These are phyloP conservation scores for Volvox reticuliferus DNA, from an alignment of 139 green algal genomes.

Conservation along the genomic window DNA sequence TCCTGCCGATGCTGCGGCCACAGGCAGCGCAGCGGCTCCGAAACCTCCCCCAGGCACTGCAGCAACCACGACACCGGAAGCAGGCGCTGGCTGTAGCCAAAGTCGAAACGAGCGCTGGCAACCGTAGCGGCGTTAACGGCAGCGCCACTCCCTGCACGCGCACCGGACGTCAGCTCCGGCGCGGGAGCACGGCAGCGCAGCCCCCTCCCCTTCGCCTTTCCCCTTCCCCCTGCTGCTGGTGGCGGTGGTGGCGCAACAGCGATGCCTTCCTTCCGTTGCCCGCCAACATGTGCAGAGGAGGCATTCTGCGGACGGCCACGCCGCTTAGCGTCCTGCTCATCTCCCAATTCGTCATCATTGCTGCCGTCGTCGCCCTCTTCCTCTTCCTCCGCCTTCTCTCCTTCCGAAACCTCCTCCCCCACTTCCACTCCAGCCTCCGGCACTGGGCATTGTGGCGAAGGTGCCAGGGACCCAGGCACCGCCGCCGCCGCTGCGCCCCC, in stretches of 20 bases:
- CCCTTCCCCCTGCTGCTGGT: neutral
- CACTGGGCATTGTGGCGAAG: neutral
- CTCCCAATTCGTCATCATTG: neutral
- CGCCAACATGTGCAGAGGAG: neutral
- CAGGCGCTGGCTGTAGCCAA: neutral
- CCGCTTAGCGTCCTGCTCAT: neutral
- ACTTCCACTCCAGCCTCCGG: neutral
- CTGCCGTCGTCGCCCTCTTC: neutral
- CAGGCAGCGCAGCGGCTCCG: neutral
- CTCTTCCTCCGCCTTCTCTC: neutral
- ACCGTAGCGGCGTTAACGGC: too few relatives aligned
- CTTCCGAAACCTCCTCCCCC: neutral
- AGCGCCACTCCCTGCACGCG: too few relatives aligned
- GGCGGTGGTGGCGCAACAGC: neutral
- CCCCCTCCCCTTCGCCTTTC: too few relatives aligned
- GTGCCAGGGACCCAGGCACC: too few relatives aligned
- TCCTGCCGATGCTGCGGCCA: neutral
- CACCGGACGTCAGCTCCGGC: too few relatives aligned
- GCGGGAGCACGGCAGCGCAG: too few relatives aligned
- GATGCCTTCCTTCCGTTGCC: neutral
- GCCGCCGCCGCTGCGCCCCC: neutral
- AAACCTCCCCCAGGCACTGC: slow-evolving; percentile 23
- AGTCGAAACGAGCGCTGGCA: too few relatives aligned
- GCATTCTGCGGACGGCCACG: neutral
- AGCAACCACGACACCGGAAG: slow-evolving; percentile 35